These are phyloP conservation scores for Podospora anserina DNA, from an alignment of 495 filamentous ascomycete species.

Conservation along the genomic window DNA sequence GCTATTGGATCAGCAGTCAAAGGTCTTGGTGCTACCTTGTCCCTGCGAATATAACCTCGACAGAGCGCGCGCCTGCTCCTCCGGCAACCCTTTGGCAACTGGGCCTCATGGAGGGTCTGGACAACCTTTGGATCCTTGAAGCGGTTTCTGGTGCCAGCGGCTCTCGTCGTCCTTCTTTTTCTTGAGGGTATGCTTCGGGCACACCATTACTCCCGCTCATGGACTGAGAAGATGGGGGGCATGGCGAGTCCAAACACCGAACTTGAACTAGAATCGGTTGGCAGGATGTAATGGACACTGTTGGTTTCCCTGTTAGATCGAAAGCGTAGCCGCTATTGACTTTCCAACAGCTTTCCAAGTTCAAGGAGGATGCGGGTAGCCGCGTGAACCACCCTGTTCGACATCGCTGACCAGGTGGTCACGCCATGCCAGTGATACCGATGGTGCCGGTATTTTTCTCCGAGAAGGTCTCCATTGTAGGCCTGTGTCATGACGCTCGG, in stretches of 20 bases:
- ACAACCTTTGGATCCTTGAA: background rate
- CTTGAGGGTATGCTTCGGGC: no score
- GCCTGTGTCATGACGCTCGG: background rate
- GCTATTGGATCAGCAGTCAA: slow-evolving; percentile 25
- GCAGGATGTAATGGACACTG: background rate
- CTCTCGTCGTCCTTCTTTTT: background rate
- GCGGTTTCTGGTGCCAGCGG: background rate
- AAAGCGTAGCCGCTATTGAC: background rate
- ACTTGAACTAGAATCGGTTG: background rate
- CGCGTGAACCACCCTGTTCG: background rate
- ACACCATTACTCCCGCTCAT: background rate
- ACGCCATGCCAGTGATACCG: background rate
- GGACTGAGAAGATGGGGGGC: background rate
- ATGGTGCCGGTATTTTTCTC: background rate
- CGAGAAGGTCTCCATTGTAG: background rate
- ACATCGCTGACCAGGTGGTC: background rate
- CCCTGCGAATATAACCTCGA: slow-evolving; percentile 18
- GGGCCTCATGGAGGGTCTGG: background rate
- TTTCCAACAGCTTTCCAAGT: background rate
- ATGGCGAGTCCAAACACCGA: background rate
- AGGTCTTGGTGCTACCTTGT: slow-evolving; percentile 8
- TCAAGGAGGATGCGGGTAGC: background rate
- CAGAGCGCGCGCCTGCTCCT: slow-evolving; percentile 36
- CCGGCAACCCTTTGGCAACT: slow-evolving; percentile 4
- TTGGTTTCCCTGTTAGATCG: background rate